Percentiles rank a stretch among this genome's conserved stretches.
phyloP scores from a whole-genome alignment of 2,329 filamentous ascomycete genomes.

The Microsporum ferrugineum region DNA sequence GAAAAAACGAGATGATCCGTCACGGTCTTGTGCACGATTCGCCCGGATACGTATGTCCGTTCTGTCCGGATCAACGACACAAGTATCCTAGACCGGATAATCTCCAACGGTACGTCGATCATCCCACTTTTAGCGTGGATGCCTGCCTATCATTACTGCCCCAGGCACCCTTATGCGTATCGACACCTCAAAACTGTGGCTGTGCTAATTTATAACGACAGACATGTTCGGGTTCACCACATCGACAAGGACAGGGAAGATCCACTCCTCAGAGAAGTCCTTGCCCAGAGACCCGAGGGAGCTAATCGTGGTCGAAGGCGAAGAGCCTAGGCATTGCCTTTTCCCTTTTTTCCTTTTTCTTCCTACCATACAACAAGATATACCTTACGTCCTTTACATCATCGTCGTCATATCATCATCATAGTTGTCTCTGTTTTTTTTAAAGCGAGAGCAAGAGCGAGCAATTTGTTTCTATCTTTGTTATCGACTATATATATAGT shows the following conservation, averaged over 20 bases:
- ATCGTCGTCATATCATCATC: neutral
- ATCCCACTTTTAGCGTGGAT: neutral
- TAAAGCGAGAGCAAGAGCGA: neutral
- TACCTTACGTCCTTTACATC: neutral
- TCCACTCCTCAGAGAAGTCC: slow-evolving; percentile 64
- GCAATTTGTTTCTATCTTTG: neutral
- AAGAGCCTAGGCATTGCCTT: slow-evolving; percentile 31
- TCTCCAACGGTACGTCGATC: slow-evolving; percentile 62
- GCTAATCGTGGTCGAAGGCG: slow-evolving; percentile 68
- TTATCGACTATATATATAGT: neutral
- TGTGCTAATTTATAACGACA: slow-evolving; percentile 26
- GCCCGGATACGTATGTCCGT: slow-evolving; percentile 90
- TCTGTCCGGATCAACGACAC: slow-evolving; percentile 86
- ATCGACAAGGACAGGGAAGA: slow-evolving; percentile 84
- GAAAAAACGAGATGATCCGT: slow-evolving; percentile 61
- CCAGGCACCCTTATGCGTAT: neutral
- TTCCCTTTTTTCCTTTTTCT: neutral
- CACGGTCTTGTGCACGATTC: slow-evolving; percentile 84
- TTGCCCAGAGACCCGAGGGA: slow-evolving; percentile 75
- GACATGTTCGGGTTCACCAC: slow-evolving; percentile 89
- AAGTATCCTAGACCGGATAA: slow-evolving; percentile 94
- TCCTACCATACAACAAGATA: neutral
- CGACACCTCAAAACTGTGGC: slow-evolving; percentile 1
- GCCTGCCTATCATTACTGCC: neutral
- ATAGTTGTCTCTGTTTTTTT: neutral